phyloP scores from a whole-genome alignment of 2,329 filamentous ascomycete species.

The Talaromyces sp. region DNA sequence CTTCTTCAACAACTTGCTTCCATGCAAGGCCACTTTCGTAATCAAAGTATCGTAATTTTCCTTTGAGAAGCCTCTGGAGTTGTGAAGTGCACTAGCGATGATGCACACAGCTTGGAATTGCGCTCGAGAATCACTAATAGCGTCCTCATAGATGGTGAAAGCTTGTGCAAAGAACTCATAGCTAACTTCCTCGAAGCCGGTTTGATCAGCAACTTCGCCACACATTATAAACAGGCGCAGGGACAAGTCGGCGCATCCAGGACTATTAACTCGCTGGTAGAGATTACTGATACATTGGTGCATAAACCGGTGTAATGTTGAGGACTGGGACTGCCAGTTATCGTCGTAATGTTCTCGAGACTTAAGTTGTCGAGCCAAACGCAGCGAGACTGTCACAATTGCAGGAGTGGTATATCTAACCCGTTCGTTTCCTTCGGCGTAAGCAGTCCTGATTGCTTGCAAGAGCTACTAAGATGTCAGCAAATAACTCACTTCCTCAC shows the following conservation, averaged over 20 bases:
- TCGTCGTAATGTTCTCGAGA: constrained; percentile 79
- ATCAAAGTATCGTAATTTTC: constrained; percentile 99
- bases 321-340: constrained; percentile 67
- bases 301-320: constrained; percentile 90
- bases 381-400: constrained; percentile 82
- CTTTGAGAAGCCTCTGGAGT: constrained; percentile 83
- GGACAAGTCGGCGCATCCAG: constrained; percentile 77
- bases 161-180: constrained; percentile 99
- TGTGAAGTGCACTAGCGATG: constrained; percentile 82
- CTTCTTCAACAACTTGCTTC: constrained; percentile 94
- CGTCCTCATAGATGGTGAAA: constrained; percentile 96
- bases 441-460: constrained; percentile 80
- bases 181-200: constrained; percentile 86
- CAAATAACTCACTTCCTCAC: not conserved
- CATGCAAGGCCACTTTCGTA: constrained; percentile 93
- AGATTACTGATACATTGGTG: constrained; percentile 81
- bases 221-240: constrained; percentile 86
- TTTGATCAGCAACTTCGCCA: constrained; percentile 87
- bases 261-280: constrained; percentile 77
- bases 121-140: constrained; percentile 88
- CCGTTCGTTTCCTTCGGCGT: constrained; percentile 85
- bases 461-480: constrained; percentile 53
- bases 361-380: constrained; percentile 84
- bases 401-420: constrained; percentile 94
- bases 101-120: constrained; percentile 98